phyloP scores from a whole-genome alignment of 2,329 filamentous ascomycete genomes.

The Myotisia sp. region DNA sequence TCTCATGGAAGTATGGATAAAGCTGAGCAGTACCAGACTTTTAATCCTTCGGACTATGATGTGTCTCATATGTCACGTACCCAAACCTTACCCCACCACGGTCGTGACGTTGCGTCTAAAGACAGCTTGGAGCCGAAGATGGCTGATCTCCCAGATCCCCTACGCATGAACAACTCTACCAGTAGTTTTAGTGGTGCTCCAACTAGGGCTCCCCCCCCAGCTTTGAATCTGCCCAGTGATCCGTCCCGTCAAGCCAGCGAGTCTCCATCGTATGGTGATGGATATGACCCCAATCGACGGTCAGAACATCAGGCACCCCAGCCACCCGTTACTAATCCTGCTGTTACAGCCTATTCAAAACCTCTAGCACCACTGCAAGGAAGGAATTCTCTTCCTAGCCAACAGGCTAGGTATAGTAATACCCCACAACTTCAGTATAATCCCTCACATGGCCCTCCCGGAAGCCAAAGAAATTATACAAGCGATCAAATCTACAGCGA shows the following conservation, averaged over 20 bases:
- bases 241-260: not conserved
- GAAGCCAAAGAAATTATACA: not conserved
- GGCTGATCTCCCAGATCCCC: too few species aligned
- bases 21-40: conserved; percentile 10
- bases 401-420: conserved; percentile 1
- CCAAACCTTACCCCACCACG: conserved; percentile 5
- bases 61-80: not conserved
- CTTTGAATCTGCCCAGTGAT: not conserved
- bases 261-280: not conserved
- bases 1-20: conserved; percentile 7
- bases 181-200: not conserved
- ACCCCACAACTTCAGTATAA: conserved; percentile 3
- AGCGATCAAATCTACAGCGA: conserved; percentile 1
- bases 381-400: not conserved
- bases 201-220: not conserved
- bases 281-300: not conserved
- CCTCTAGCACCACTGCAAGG: not conserved
- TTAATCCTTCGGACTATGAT: conserved; percentile 1
- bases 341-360: not conserved
- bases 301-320: too few species aligned
- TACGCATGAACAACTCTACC: too few species aligned
- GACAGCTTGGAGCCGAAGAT: too few species aligned
- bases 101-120: conserved; percentile 12
- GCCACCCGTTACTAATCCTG: not conserved
- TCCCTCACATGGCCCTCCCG: not conserved